Evolutionary conservation across 371 early-diverging fungal species (phyloP).

Genomic region (Rhizomucor pusillus): DNA sequence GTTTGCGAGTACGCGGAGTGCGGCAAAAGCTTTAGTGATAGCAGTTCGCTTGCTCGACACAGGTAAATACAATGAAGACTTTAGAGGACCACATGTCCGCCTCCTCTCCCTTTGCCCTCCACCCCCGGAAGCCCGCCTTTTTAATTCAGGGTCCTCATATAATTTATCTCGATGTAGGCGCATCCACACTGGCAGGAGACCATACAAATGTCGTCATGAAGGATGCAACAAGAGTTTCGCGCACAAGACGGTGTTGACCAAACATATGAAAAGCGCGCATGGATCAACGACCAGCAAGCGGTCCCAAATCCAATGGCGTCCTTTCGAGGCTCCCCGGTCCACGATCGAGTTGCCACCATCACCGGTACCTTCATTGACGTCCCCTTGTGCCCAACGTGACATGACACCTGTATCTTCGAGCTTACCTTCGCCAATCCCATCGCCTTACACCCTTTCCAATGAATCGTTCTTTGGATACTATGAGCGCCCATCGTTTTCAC

Average conservation of each 20-base stretch:
- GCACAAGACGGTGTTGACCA: conserved; percentile 67
- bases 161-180: conserved; percentile 25
- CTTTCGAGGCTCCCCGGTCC: conserved; percentile 17
- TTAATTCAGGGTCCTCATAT: conserved; percentile 3
- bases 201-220: conserved; percentile 63
- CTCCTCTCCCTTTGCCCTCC: no score
- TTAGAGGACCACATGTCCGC: no score
- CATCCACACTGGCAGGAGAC: conserved; percentile 72
- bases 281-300: conserved; percentile 25
- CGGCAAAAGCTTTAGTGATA: conserved; percentile 62
- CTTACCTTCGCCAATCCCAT: conserved; percentile 5
- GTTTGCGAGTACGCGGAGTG: conserved; percentile 63
- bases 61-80: conserved; percentile 7
- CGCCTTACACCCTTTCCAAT: conserved; percentile 2
- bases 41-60: conserved; percentile 53
- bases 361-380: background rate
- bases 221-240: conserved; percentile 67
- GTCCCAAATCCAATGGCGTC: conserved; percentile 46
- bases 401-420: conserved; percentile 4
- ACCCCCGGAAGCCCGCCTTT: background rate
- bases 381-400: background rate
- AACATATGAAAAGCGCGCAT: conserved; percentile 54
- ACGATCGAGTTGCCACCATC: background rate
- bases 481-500: conserved; percentile 3
- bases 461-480: conserved; percentile 1